phyloP scores from a whole-genome alignment of 2,329 filamentous ascomycete genomes.

The Knufia fluminis region DNA sequence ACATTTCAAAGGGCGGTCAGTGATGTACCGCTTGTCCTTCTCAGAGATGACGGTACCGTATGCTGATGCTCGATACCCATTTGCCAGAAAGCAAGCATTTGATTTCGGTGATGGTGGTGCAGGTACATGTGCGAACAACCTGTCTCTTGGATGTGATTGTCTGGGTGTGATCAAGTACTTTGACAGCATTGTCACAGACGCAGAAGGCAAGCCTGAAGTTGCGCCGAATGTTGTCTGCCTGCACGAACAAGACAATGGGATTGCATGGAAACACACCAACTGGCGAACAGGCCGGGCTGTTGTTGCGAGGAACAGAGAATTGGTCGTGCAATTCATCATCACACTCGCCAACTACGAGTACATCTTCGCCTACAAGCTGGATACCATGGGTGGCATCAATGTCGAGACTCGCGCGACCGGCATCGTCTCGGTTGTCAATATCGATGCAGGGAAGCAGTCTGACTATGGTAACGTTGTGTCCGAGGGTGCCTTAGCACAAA shows the following conservation, averaged over 20 bases:
- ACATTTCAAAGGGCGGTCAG: conserved; percentile 54
- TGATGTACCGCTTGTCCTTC: conserved; percentile 58
- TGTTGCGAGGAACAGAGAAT: conserved; percentile 51
- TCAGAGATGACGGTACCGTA: conserved; percentile 65
- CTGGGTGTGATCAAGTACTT: conserved; percentile 61
- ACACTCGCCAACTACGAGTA: conserved; percentile 66
- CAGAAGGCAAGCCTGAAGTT: conserved; percentile 43
- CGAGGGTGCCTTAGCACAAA: conserved; percentile 56
- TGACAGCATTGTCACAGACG: conserved; percentile 45
- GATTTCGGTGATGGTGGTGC: conserved; percentile 63
- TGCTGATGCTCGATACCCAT: conserved; percentile 55
- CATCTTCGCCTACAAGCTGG: conserved; percentile 55
- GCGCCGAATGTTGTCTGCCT: conserved; percentile 57
- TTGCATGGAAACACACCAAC: conserved; percentile 63
- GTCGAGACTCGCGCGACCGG: conserved; percentile 58
- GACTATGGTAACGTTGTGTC: conserved; percentile 55
- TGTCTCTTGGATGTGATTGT: conserved; percentile 59
- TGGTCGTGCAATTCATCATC: conserved; percentile 59
- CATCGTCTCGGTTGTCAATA: conserved; percentile 53
- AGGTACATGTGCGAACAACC: conserved; percentile 58
- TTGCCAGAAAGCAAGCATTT: conserved; percentile 62
- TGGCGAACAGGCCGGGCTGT: conserved; percentile 54
- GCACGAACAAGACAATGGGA: conserved; percentile 61
- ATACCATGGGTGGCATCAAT: conserved; percentile 52
- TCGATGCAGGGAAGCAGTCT: conserved; percentile 46